Evolutionary conservation across 2,329 filamentous ascomycete genomes (phyloP), one percentile per base, ranked within the genome.

Genomic region (Cladosporium sphaerospermum): DNA sequence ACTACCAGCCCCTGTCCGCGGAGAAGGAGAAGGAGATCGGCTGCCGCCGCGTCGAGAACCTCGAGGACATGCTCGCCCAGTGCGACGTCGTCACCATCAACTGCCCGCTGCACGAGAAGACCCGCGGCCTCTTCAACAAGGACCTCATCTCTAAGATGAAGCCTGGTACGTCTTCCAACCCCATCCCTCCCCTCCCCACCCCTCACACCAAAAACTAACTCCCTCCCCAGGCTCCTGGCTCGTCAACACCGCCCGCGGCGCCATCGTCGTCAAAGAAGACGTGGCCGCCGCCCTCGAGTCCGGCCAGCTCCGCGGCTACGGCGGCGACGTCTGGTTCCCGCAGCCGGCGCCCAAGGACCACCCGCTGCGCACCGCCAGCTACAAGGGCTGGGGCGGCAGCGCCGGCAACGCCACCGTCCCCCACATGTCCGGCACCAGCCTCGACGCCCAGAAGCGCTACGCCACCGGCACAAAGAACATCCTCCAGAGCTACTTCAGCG

Each of bases 11-110:
- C 49, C 81, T 99, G 61, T 80, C 76, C 56, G 69, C 89, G 56
- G 90, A 96, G 78, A 79, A 84, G 66, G 91, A 97, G 83, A 84
- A 87, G 75, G 92, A 96, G 80, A 97, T 97, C 75, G 92, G 92
- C 72, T 91, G 86, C 82, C 83, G 89, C 67, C 84, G 93, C 58
- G 90, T 97, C 56, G 86, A 92, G 45, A 81, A 72, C 67, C 84
- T 99, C 67, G 91, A 96, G 80, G 92, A 97, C 73, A 86, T 99
- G 84, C 76, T 99, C 58, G 80, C 82, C 39, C 89, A 95, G 80
- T 97, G 92, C 73, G 93, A 97, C 65, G 82, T 97, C 58, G 92
- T 99, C 74, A 99, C 93, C 70, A 97, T 99, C 79, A 99, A 99
- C 85, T 96, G 91, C 82, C 93, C 93, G 51, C 83, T 99, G 60